Evolutionary conservation across 2,329 filamentous ascomycete species (phyloP).

Genomic region (Thelonectria discophora): DNA sequence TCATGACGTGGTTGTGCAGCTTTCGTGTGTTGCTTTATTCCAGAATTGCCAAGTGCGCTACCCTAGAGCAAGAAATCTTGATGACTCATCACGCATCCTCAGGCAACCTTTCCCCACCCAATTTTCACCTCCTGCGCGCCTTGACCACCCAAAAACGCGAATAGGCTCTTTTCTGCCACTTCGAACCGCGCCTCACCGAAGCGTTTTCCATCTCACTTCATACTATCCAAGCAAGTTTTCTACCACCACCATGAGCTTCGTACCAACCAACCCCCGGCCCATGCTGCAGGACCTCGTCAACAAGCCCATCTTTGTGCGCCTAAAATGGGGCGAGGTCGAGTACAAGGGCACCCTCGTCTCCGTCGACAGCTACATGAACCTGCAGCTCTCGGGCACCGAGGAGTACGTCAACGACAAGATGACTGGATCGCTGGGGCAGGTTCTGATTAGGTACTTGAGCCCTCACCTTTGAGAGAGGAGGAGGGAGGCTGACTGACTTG

Average conservation of each 20-base stretch:
- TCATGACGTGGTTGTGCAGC: too few relatives aligned
- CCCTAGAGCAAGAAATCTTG: background rate
- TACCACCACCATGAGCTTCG: constrained; percentile 59
- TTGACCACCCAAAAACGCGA: constrained; percentile 16
- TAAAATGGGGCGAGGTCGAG: constrained; percentile 98
- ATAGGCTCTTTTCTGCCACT: background rate
- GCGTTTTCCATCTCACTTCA: background rate
- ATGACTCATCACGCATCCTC: constrained; percentile 7
- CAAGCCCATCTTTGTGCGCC: constrained; percentile 87
- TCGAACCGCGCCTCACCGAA: constrained; percentile 6
- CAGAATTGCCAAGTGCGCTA: too few relatives aligned
- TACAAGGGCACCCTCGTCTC: constrained; percentile 94
- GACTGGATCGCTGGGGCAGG: constrained; percentile 85
- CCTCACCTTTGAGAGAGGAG: too few relatives aligned
- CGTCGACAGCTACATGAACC: constrained; percentile 99
- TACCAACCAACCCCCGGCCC: constrained; percentile 95
- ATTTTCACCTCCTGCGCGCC: background rate
- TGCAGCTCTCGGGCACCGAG: constrained; percentile 89
- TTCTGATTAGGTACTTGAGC: constrained; percentile 89
- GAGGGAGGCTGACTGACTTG: background rate
- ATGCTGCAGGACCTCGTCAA: constrained; percentile 95
- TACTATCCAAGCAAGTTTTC: background rate
- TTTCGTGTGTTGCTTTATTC: too few relatives aligned
- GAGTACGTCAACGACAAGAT: constrained; percentile 91
- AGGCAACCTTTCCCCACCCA: constrained; percentile 13